Percentiles rank a stretch among this genome's conserved stretches.
Conservation (phyloP, 768 basidiomycete species). For the Leccinum longicurvipes region DNA sequence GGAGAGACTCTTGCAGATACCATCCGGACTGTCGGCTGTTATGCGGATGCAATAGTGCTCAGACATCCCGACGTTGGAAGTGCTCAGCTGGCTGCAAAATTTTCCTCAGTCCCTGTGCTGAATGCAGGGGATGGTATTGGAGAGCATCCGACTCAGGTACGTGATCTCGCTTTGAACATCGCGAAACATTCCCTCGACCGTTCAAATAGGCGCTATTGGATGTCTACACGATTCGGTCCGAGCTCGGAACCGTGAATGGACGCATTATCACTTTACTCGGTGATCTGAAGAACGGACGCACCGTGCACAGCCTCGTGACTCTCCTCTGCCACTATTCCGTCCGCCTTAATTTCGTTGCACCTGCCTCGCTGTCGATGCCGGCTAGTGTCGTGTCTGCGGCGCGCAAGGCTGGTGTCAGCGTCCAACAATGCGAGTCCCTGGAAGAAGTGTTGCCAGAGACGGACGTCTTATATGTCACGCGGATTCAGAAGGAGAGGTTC, state of each 20-base stretch:
- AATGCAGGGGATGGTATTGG: conserved; percentile 98
- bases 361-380: conserved; percentile 85
- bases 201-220: conserved; percentile 68
- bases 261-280: conserved; percentile 90
- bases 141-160: conserved; percentile 93
- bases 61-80: conserved; percentile 94
- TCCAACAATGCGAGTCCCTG: conserved; percentile 80
- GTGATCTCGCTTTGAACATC: conserved; percentile 16
- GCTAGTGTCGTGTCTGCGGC: conserved; percentile 78
- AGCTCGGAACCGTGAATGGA: conserved; percentile 96
- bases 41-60: conserved; percentile 91
- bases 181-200: conserved; percentile 1
- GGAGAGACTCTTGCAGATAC: conserved; percentile 94
- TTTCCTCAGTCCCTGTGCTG: conserved; percentile 90
- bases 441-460: conserved; percentile 91
- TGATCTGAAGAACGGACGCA: conserved; percentile 96
- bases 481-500: conserved; percentile 95
- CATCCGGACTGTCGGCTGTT: conserved; percentile 90
- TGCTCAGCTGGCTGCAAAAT: conserved; percentile 94
- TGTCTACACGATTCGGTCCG: conserved; percentile 94
- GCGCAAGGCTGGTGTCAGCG: conserved; percentile 75
- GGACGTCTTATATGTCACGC: conserved; percentile 95
- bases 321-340: conserved; percentile 90
- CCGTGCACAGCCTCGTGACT: conserved; percentile 93
- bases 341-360: conserved; percentile 93